A percentile compares a stretch with the other conserved stretches of the same genome.
These are phyloP conservation scores for Leishmania lainsoni DNA, from an alignment of 208 protist species.

Conservation along the genomic window DNA sequence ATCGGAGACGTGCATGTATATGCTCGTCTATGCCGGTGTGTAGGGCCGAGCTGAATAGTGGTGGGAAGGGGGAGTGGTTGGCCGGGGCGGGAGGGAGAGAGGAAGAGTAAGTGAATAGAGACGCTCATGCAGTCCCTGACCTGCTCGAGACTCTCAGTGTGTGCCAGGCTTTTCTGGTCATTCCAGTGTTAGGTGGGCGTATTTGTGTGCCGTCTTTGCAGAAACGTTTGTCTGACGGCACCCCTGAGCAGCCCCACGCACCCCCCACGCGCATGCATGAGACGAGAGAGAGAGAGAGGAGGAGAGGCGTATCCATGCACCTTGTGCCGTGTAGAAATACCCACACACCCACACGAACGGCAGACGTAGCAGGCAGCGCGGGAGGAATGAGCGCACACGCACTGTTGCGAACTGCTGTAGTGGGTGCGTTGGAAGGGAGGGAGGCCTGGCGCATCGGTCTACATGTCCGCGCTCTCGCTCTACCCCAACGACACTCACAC, in stretches of 20 bases:
- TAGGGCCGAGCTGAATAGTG: background rate
- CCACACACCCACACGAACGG: background rate
- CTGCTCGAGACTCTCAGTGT: background rate
- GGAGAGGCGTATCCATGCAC: background rate
- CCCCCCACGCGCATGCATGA: background rate
- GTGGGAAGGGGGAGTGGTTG: background rate
- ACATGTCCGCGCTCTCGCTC: background rate
- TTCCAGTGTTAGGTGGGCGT: background rate
- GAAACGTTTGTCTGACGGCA: background rate
- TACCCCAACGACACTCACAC: background rate
- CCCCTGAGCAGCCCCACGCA: background rate
- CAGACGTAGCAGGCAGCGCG: background rate
- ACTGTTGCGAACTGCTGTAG: background rate
- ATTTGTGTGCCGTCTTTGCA: background rate
- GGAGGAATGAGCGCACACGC: no score
- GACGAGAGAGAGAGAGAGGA: background rate
- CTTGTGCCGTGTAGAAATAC: background rate
- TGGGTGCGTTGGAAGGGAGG: background rate
- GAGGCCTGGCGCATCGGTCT: background rate
- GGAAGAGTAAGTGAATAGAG: background rate
- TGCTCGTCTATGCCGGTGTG: no score
- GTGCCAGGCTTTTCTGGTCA: background rate
- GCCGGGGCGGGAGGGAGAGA: background rate
- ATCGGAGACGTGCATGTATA: background rate
- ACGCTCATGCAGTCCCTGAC: background rate